These are phyloP conservation scores for Cytospora chrysosperma DNA, from an alignment of 2,329 filamentous ascomycete species.

Conservation along the genomic window DNA sequence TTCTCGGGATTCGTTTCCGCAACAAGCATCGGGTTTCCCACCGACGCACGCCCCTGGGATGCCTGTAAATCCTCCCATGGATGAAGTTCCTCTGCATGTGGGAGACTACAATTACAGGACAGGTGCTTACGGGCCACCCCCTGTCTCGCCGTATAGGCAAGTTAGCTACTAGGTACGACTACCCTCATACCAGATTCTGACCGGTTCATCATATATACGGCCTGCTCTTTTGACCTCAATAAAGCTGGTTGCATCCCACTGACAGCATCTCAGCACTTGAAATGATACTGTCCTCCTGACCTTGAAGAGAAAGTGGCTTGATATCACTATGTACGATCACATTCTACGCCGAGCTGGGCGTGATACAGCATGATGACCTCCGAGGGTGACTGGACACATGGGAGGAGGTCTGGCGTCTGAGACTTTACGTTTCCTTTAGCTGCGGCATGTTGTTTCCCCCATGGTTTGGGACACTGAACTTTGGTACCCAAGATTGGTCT, in stretches of 20 bases:
- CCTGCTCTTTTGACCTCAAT: background rate
- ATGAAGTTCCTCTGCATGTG: background rate
- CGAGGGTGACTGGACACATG: background rate
- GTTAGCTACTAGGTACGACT: background rate
- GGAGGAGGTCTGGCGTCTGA: background rate
- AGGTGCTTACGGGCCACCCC: background rate
- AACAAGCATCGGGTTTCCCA: background rate
- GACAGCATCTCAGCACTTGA: background rate
- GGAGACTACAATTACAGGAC: background rate
- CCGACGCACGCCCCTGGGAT: background rate
- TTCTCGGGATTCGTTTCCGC: background rate
- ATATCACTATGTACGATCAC: background rate
- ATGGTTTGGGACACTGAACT: too few species aligned
- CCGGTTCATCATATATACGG: background rate
- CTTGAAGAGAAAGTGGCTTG: background rate
- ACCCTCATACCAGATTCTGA: background rate
- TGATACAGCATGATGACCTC: background rate
- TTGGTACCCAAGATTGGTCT: too few species aligned
- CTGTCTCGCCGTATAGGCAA: background rate
- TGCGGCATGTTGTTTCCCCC: background rate
- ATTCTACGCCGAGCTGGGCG: too few species aligned
- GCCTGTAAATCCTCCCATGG: conserved; percentile 2
- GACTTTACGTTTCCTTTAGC: background rate
- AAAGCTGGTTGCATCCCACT: background rate
- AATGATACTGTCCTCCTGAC: background rate